A percentile compares a stretch with the other conserved stretches of the same genome.
Evolutionary conservation across 169 alveolate species (phyloP).

Genomic region (Babesia ovata): DNA sequence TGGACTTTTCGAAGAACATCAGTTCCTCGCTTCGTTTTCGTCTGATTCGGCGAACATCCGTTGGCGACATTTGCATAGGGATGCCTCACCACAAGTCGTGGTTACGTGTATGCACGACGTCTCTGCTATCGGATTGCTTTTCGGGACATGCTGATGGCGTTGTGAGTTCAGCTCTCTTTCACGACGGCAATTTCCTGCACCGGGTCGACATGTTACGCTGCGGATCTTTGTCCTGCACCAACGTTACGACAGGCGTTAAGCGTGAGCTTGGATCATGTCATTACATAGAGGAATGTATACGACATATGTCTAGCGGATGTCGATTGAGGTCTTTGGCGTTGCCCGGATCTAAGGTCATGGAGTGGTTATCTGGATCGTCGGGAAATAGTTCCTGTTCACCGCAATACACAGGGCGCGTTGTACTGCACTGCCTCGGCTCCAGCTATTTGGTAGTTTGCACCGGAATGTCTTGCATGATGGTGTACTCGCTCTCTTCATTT

Average conservation of each 20-base stretch:
- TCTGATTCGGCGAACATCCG: conserved; percentile 7
- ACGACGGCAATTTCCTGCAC: background rate
- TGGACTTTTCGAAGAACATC: background rate
- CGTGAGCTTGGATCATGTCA: background rate
- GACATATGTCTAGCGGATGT: background rate
- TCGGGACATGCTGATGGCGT: background rate
- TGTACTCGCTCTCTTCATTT: conserved; percentile 46
- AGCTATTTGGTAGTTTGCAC: conserved; percentile 31
- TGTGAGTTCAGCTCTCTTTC: background rate
- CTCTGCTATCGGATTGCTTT: background rate
- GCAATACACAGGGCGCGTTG: background rate
- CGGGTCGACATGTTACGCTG: conserved; percentile 5
- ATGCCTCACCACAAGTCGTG: conserved; percentile 5
- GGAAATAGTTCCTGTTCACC: background rate
- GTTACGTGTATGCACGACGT: background rate
- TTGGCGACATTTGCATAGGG: conserved; percentile 7
- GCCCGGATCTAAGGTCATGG: conserved; percentile 30
- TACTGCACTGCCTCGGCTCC: conserved; percentile 37
- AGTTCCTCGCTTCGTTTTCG: background rate
- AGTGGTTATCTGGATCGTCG: conserved; percentile 1
- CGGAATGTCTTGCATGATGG: conserved; percentile 7
- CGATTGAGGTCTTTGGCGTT: conserved; percentile 26
- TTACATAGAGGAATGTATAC: background rate
- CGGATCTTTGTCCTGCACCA: background rate
- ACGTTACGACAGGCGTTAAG: background rate